These are phyloP conservation scores for Sclerotinia nivalis DNA, from an alignment of 2,329 filamentous ascomycete species.

Conservation along the genomic window DNA sequence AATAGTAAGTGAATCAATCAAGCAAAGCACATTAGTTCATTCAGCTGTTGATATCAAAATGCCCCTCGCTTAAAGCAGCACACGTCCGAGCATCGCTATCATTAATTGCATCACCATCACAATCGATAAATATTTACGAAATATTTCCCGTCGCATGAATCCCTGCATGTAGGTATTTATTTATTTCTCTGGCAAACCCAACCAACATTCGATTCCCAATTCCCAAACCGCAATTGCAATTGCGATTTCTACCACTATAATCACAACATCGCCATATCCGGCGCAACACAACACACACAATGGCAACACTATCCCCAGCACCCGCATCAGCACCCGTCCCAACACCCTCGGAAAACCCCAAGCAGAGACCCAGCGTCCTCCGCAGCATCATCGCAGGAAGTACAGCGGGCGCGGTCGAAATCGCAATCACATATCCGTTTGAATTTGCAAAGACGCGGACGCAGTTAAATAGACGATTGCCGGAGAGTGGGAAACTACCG, in stretches of 20 bases:
- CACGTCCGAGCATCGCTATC: not conserved
- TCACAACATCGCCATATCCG: not conserved
- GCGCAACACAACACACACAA: not conserved
- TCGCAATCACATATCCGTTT: slow-evolving; percentile 88
- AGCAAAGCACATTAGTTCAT: not conserved
- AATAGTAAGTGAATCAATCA: not conserved
- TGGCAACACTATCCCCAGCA: slow-evolving; percentile 20
- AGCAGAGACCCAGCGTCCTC: slow-evolving; percentile 68
- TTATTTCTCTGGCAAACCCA: too few species aligned
- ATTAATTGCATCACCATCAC: slow-evolving; percentile 2
- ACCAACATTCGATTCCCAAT: not conserved
- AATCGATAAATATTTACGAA: not conserved
- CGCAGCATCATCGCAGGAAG: slow-evolving; percentile 91
- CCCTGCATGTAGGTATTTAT: slow-evolving; percentile 1
- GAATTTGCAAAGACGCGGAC: slow-evolving; percentile 96
- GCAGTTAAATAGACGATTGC: slow-evolving; percentile 84
- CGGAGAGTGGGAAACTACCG: slow-evolving; percentile 81
- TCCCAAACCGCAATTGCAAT: not conserved
- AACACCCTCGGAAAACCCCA: slow-evolving; percentile 42
- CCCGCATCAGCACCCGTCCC: slow-evolving; percentile 17
- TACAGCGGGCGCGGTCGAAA: slow-evolving; percentile 77
- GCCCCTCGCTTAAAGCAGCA: slow-evolving; percentile 14
- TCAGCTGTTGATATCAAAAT: not conserved
- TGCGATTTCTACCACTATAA: not conserved
- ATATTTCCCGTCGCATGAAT: not conserved